Conservation (phyloP, 202 grass and related monocot genomes). For the Sporobolus alterniflorus region DNA sequence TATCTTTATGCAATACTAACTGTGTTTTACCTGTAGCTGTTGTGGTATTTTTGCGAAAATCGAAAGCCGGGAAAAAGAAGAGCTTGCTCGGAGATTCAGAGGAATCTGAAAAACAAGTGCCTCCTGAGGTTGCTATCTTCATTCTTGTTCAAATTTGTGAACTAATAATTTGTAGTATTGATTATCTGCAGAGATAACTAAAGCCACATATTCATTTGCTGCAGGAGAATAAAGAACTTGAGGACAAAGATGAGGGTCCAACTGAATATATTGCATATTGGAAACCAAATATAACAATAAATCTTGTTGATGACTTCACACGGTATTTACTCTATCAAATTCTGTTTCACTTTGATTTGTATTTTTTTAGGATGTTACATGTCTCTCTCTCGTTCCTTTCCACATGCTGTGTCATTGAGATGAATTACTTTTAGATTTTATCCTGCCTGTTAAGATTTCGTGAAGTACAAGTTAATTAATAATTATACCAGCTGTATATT, state of each 20-base stretch:
- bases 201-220: slow-evolving; percentile 14
- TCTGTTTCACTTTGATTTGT: slow-evolving; percentile 14
- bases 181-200: slow-evolving; percentile 33
- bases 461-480: slow-evolving; percentile 1
- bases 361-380: not conserved
- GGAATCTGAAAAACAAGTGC: slow-evolving; percentile 46
- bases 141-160: slow-evolving; percentile 14
- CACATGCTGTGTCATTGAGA: not conserved
- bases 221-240: slow-evolving; percentile 61
- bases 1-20: slow-evolving; percentile 26
- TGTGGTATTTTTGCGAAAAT: slow-evolving; percentile 83
- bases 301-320: slow-evolving; percentile 93
- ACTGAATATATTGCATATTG: slow-evolving; percentile 90
- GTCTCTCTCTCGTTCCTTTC: not conserved
- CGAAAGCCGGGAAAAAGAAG: slow-evolving; percentile 90
- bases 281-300: slow-evolving; percentile 99
- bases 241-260: slow-evolving; percentile 76
- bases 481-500: not conserved
- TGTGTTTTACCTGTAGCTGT: slow-evolving; percentile 61
- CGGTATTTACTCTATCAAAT: slow-evolving; percentile 52
- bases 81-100: slow-evolving; percentile 84
- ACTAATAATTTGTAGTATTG: slow-evolving; percentile 13
- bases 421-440: slow-evolving; percentile 5
- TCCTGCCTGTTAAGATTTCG: not conserved
- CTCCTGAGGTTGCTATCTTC: slow-evolving; percentile 45